phyloP scores from a whole-genome alignment of 306 rosid species.

The Quercus alba region DNA sequence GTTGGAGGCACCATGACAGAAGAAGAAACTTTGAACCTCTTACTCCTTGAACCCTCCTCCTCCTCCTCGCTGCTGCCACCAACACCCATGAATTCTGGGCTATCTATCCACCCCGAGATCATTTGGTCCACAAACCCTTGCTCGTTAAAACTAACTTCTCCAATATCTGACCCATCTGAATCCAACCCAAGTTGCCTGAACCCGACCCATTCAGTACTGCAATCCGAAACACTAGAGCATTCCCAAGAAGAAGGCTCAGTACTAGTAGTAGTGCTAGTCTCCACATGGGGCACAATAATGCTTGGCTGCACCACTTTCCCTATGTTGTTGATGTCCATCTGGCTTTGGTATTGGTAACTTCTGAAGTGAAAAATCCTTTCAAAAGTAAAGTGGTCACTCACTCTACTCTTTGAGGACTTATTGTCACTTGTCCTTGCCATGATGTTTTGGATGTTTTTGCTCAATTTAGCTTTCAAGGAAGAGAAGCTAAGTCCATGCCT shows the following conservation, averaged over 20 bases:
- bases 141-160: conserved; percentile 44
- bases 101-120: conserved; percentile 68
- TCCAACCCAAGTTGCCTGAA: conserved; percentile 44
- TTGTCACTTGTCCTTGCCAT: conserved; percentile 57
- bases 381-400: conserved; percentile 79
- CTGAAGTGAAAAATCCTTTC: conserved; percentile 72
- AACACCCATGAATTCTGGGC: conserved; percentile 31
- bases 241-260: conserved; percentile 44
- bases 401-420: conserved; percentile 68
- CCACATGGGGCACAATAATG: conserved; percentile 64
- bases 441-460: conserved; percentile 76
- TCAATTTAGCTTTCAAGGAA: conserved; percentile 67
- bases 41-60: conserved; percentile 52
- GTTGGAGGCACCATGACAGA: conserved; percentile 91
- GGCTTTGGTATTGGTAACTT: conserved; percentile 44
- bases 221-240: conserved; percentile 48
- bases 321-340: conserved; percentile 38
- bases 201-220: conserved; percentile 56
- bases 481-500: conserved; percentile 55
- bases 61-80: background rate
- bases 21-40: conserved; percentile 90
- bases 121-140: conserved; percentile 54
- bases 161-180: conserved; percentile 48
- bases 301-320: conserved; percentile 81
- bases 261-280: background rate